These are phyloP conservation scores for Leptographium wingfieldii DNA, from an alignment of 2,329 filamentous ascomycete genomes.

Conservation along the genomic window DNA sequence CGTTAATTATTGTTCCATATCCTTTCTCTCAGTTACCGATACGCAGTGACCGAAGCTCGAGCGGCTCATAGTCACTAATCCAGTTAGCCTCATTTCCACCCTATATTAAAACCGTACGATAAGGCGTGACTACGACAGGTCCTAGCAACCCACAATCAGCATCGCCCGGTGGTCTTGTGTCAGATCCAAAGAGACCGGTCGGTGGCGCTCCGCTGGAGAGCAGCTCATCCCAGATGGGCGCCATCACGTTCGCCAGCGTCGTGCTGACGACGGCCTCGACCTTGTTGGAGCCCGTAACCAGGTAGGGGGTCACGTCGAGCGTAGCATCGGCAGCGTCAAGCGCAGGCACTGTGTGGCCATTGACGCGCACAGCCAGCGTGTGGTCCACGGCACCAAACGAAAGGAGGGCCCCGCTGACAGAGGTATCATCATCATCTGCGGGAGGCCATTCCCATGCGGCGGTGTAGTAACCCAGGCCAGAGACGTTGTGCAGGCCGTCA, in stretches of 20 bases:
- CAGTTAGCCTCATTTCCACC: neutral
- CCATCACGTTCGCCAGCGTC: conserved; percentile 4
- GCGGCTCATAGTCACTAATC: no score
- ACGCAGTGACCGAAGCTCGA: no score
- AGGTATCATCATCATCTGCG: neutral
- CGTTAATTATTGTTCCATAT: no score
- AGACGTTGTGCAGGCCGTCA: conserved; percentile 5
- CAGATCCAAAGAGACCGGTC: conserved; percentile 1
- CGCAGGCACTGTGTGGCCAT: conserved; percentile 2
- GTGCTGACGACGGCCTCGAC: conserved; percentile 4
- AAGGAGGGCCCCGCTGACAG: neutral
- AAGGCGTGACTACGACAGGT: neutral
- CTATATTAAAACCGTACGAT: neutral
- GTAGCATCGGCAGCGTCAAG: conserved; percentile 4
- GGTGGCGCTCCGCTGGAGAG: neutral
- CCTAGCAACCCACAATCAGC: conserved; percentile 2
- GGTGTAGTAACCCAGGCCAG: conserved; percentile 6
- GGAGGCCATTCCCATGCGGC: neutral
- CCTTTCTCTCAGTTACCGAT: no score
- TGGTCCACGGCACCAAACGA: conserved; percentile 6
- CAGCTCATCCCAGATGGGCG: conserved; percentile 4
- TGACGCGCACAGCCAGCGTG: conserved; percentile 2
- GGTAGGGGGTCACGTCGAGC: conserved; percentile 1
- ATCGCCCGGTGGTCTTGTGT: neutral
- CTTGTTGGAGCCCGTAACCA: conserved; percentile 1